A percentile compares a stretch with the other conserved stretches of the same genome.
Evolutionary conservation across 495 filamentous ascomycete genomes (phyloP).

Genomic region (Rhizodiscina lignyota): DNA sequence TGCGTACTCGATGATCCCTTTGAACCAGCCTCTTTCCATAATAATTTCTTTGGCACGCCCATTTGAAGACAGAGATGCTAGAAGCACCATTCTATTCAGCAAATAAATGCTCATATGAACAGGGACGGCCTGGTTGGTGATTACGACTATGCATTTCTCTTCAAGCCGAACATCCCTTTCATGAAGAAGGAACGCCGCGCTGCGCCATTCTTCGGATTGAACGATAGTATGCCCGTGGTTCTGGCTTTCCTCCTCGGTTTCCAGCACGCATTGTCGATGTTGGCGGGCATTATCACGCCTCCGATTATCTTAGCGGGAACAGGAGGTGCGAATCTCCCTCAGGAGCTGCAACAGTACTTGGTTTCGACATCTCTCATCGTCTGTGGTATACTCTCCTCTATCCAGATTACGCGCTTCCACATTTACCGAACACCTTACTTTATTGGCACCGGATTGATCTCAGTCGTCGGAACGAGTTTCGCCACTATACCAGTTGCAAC

Average conservation of each 20-base stretch:
- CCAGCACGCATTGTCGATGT: constrained; percentile 53
- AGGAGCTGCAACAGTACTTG: constrained; percentile 53
- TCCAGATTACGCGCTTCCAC: constrained; percentile 79
- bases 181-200: constrained; percentile 44
- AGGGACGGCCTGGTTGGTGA: constrained; percentile 63
- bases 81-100: background rate
- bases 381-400: constrained; percentile 57
- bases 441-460: constrained; percentile 75
- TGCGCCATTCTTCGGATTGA: constrained; percentile 75
- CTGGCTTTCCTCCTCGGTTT: constrained; percentile 57
- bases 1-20: too few species aligned
- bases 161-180: constrained; percentile 71
- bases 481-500: constrained; percentile 72
- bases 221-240: constrained; percentile 67
- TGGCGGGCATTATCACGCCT: constrained; percentile 60
- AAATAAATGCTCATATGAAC: background rate
- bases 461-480: constrained; percentile 81
- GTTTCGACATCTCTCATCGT: constrained; percentile 84
- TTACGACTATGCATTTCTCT: constrained; percentile 73
- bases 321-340: constrained; percentile 45
- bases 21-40: too few species aligned
- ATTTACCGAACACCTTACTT: constrained; percentile 69
- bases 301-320: constrained; percentile 59
- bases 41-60: background rate
- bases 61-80: background rate